These are phyloP conservation scores for Fraxinus ornus DNA, from an alignment of 305 asterid genomes.

Conservation along the genomic window DNA sequence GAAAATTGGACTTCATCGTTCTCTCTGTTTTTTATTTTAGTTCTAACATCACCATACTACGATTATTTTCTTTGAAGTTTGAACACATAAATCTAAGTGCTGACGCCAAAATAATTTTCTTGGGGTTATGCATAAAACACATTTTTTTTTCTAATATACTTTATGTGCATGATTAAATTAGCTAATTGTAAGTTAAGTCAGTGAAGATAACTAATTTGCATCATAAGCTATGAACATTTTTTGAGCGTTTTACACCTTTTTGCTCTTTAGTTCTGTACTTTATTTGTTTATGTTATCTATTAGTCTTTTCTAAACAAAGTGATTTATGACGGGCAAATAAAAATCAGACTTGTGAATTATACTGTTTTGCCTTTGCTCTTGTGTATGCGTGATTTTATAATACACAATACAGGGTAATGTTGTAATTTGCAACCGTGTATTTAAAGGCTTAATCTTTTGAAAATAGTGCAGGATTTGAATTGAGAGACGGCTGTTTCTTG, in stretches of 20 bases:
- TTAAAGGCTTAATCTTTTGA: conserved; percentile 15
- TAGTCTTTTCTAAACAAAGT: not conserved
- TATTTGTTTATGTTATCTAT: conserved; percentile 1
- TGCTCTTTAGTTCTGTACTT: not conserved
- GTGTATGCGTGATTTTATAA: not conserved
- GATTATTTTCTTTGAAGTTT: not conserved
- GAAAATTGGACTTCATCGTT: not conserved
- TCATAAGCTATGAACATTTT: not conserved
- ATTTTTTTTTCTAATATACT: not conserved
- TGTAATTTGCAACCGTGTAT: not conserved
- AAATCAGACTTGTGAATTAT: conserved; percentile 10
- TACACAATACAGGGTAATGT: not conserved
- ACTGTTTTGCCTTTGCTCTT: not conserved
- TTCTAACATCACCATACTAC: not conserved
- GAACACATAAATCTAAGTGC: not conserved
- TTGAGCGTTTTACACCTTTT: not conserved
- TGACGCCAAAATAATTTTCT: not conserved
- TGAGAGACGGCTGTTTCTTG: conserved; percentile 29
- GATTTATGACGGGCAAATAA: not conserved
- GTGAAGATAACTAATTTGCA: not conserved
- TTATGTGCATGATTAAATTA: not conserved
- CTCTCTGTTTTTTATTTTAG: not conserved
- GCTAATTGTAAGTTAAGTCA: not conserved
- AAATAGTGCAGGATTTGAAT: conserved; percentile 39
- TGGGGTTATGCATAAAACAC: not conserved